Evolutionary conservation across 148 eudicot species (phyloP).

Genomic region (Mesembryanthemum crystallinum): DNA sequence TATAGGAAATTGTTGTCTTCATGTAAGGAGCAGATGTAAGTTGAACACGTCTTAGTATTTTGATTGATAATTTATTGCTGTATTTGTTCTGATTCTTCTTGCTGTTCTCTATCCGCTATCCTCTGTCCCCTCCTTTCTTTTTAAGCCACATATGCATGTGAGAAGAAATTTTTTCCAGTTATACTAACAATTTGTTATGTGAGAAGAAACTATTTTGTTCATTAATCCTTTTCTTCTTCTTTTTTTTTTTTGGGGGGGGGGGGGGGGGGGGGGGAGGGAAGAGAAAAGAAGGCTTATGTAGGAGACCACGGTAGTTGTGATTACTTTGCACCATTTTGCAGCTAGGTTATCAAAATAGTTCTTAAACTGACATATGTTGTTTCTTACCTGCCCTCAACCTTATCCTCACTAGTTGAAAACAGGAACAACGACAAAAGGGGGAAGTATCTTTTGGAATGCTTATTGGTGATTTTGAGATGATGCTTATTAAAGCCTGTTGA

Average conservation of each 20-base stretch:
- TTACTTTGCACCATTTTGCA: too few species aligned
- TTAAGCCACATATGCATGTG: not conserved
- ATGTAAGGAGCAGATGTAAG: constrained; percentile 97
- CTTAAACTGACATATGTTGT: not conserved
- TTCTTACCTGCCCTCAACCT: not conserved
- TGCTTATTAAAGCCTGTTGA: not conserved
- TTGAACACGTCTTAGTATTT: constrained; percentile 26
- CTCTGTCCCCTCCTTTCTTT: not conserved
- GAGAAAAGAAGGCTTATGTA: too few species aligned
- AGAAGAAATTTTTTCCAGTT: not conserved
- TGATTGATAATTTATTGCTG: not conserved
- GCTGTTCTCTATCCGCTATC: not conserved
- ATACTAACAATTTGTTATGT: not conserved
- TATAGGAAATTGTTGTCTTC: constrained; percentile 73
- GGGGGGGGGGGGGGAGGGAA: too few species aligned
- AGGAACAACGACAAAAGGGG: not conserved
- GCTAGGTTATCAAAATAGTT: too few species aligned
- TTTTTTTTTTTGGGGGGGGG: not conserved
- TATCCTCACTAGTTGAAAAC: not conserved
- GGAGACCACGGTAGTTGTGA: too few species aligned
- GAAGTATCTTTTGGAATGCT: not conserved
- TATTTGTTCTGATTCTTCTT: not conserved
- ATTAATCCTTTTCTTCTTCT: not conserved
- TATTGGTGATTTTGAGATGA: not conserved
- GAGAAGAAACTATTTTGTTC: not conserved